Evolutionary conservation across 345 rosid species (phyloP), one percentile per base, ranked within the genome.

Genomic region (Noccaea bulbosa): DNA sequence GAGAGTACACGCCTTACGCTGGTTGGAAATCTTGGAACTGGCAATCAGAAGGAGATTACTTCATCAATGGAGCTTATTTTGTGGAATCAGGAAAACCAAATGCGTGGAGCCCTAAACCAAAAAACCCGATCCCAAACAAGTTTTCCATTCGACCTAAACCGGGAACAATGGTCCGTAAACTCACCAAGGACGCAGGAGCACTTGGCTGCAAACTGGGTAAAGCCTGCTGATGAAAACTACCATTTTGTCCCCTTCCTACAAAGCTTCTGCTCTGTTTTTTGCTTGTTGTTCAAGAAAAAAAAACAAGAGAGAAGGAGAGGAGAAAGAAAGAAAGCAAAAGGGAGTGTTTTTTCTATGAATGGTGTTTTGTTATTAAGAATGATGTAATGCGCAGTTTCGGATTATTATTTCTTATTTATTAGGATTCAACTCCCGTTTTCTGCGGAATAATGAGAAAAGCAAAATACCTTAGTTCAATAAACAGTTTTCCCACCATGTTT

Each of bases 51-150:
- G 83, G 79, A 17, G 98, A 92, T 74, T 39, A 85, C 56, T 33
- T 87, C 71, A 6, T 85, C 63, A 86, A 89, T 16, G 98, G 93
- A 61, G 93, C 92, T 11, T 84, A 74, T 71, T 88, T 90, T 63
- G 79, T 83, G 30, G 62, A 83, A 77, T 88, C 97, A 0, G 93
- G 97, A 4, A 75, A 33, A 77, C 22, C 68, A 9, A 70, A 65
- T 52, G 76, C 80, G 2, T 43, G 71, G 80, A 66, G 69, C 24
- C 50, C 72, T 50, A 51, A 66, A 2, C 48, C 11, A 11, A 40
- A 16, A 35, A 34, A 8, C 17, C 62, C 49, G 1, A 1, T 70
- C 44, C 74, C 51, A 11, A 48, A 37, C 49, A 77, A 73, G 61
- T 76, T 69, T 50, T 48, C 76, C 47, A 78, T 87, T n/a, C 40